Evolutionary conservation across 2,329 filamentous ascomycete species (phyloP).

Genomic region (Fusarium tupiense): DNA sequence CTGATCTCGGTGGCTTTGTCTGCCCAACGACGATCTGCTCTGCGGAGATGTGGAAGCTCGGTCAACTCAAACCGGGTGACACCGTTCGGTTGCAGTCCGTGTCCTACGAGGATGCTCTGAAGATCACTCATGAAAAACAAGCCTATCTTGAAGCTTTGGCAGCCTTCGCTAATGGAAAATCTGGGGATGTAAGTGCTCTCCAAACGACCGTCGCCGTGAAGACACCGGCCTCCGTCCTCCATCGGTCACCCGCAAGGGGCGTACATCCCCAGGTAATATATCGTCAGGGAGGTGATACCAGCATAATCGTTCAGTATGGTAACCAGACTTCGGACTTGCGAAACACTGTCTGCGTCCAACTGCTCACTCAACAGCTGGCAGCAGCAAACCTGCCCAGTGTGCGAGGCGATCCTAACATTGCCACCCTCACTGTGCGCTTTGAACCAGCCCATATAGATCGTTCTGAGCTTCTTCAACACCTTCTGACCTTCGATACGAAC

Average conservation of each 20-base stretch:
- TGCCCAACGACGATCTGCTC: conserved; percentile 44
- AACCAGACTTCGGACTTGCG: not conserved
- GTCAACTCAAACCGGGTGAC: conserved; percentile 48
- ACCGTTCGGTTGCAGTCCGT: conserved; percentile 20
- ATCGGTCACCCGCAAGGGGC: not conserved
- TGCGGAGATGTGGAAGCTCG: conserved; percentile 50
- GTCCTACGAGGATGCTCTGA: not conserved
- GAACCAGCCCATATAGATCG: not conserved
- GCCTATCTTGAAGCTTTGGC: not conserved
- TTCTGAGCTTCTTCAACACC: not conserved
- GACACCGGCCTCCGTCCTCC: not conserved
- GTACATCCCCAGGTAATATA: not conserved
- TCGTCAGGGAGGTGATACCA: not conserved
- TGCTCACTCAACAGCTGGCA: not conserved
- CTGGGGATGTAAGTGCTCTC: not conserved
- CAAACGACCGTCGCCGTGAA: not conserved
- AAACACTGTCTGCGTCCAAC: not conserved
- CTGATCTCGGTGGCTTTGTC: conserved; percentile 47
- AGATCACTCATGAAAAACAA: not conserved
- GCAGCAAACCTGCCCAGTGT: not conserved
- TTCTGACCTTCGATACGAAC: not conserved
- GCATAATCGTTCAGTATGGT: not conserved
- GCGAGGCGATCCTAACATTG: not conserved
- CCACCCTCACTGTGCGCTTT: not conserved
- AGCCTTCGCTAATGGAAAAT: not conserved